These are phyloP conservation scores for Tetrapisispora iriomotensis DNA, from an alignment of 805 yeast genomes.

Conservation along the genomic window DNA sequence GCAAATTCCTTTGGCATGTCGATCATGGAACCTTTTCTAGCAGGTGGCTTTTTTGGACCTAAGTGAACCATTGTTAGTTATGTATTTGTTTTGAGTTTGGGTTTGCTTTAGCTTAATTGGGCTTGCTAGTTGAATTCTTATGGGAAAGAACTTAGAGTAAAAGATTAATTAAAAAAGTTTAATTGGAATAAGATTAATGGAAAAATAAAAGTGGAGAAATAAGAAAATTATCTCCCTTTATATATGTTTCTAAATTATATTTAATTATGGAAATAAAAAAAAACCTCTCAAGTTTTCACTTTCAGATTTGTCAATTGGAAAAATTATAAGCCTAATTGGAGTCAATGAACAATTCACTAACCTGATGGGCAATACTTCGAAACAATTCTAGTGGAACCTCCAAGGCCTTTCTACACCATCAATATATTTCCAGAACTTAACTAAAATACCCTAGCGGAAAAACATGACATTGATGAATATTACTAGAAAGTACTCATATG, in stretches of 20 bases:
- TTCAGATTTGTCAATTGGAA: not conserved
- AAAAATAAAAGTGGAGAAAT: not conserved
- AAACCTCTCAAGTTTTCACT: not conserved
- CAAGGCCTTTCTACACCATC: no score
- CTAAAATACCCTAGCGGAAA: not conserved
- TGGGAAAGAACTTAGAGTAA: no score
- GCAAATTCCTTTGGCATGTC: conserved; percentile 54
- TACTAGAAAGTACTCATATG: no score
- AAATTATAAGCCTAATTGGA: no score
- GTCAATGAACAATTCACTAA: no score
- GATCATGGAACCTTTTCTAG: conserved; percentile 59
- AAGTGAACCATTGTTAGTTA: conserved; percentile 56
- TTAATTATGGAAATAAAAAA: not conserved
- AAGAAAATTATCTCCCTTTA: not conserved
- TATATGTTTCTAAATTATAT: not conserved
- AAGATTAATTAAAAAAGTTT: no score
- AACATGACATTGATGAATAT: not conserved
- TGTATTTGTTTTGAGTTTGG: not conserved
- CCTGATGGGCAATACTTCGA: no score
- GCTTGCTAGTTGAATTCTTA: no score
- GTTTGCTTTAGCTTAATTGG: no score
- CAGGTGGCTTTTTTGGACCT: conserved; percentile 77
- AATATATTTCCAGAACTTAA: no score
- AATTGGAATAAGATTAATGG: no score
- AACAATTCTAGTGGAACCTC: no score